Evolutionary conservation across 805 yeast species (phyloP).

Genomic region (Sugiyamaella marilandica): DNA sequence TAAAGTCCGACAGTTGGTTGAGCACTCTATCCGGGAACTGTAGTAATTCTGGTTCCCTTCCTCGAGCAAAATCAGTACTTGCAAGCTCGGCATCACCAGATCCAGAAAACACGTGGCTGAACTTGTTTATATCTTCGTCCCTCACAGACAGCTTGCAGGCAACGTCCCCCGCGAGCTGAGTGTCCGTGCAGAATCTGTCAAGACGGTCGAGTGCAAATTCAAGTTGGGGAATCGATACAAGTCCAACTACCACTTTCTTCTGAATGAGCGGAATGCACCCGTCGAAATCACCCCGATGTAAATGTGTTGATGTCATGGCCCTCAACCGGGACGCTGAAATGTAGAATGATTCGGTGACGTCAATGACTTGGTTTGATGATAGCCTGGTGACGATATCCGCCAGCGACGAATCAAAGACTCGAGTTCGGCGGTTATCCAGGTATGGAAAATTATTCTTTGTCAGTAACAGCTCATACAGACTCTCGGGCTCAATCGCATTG

Average conservation of each 20-base stretch:
- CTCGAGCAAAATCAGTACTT: not conserved
- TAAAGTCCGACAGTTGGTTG: slow-evolving; percentile 33
- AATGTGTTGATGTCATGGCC: slow-evolving; percentile 36
- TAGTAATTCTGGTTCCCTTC: too few relatives aligned
- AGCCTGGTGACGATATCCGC: slow-evolving; percentile 37
- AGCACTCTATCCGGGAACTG: not conserved
- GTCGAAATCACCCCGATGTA: slow-evolving; percentile 42
- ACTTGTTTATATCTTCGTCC: slow-evolving; percentile 20
- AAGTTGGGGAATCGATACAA: slow-evolving; percentile 47
- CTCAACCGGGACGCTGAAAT: slow-evolving; percentile 34
- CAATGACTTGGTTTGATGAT: slow-evolving; percentile 31
- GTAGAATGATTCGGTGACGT: slow-evolving; percentile 36
- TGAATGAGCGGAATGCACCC: slow-evolving; percentile 50
- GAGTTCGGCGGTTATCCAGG: slow-evolving; percentile 39
- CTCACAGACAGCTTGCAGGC: slow-evolving; percentile 23
- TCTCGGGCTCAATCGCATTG: slow-evolving; percentile 44
- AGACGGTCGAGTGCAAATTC: slow-evolving; percentile 48
- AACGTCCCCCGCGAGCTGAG: slow-evolving; percentile 17
- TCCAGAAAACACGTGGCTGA: slow-evolving; percentile 19
- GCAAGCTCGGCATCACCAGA: slow-evolving; percentile 1
- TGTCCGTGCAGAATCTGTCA: slow-evolving; percentile 22
- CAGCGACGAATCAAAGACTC: slow-evolving; percentile 35
- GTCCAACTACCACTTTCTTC: slow-evolving; percentile 38
- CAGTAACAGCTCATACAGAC: slow-evolving; percentile 47
- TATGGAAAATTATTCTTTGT: slow-evolving; percentile 50